These are phyloP conservation scores for Balakata baccata DNA, from an alignment of 345 rosid species.

Conservation along the genomic window DNA sequence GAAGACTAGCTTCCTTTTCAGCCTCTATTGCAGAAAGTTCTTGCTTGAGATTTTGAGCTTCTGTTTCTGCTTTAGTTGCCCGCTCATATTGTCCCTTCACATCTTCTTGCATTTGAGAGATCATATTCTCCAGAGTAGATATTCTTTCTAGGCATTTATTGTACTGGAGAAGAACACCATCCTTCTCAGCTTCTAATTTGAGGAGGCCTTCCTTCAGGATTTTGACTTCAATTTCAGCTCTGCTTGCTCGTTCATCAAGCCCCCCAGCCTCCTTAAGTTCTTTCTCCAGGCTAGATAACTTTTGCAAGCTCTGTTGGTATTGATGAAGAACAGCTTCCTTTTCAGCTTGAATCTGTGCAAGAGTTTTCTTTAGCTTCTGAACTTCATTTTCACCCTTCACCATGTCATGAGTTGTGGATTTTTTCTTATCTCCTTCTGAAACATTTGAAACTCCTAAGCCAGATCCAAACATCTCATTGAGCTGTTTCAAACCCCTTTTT, in stretches of 20 bases:
- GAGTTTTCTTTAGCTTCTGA: slow-evolving; percentile 23
- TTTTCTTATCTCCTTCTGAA: slow-evolving; percentile 28
- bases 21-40: slow-evolving; percentile 19
- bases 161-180: slow-evolving; percentile 28
- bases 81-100: slow-evolving; percentile 45
- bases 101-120: slow-evolving; percentile 26
- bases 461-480: slow-evolving; percentile 47
- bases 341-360: slow-evolving; percentile 28
- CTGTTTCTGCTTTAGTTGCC: slow-evolving; percentile 33
- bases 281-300: slow-evolving; percentile 28
- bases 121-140: slow-evolving; percentile 23
- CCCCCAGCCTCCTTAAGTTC: slow-evolving; percentile 27
- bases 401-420: slow-evolving; percentile 22
- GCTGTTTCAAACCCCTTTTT: slow-evolving; percentile 66
- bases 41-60: slow-evolving; percentile 26
- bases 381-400: slow-evolving; percentile 16
- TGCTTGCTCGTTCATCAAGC: slow-evolving; percentile 33
- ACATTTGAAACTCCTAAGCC: slow-evolving; percentile 24
- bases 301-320: slow-evolving; percentile 30
- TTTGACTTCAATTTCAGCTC: slow-evolving; percentile 32
- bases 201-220: slow-evolving; percentile 26
- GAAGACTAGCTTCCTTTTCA: slow-evolving; percentile 27
- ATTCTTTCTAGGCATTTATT: slow-evolving; percentile 23
- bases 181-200: slow-evolving; percentile 31
- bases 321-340: slow-evolving; percentile 26